Evolutionary conservation across 1,139 yeast genomes (phyloP), one percentile per base, ranked within the genome.

Genomic region (Zygosaccharomyces pseudobailii): DNA sequence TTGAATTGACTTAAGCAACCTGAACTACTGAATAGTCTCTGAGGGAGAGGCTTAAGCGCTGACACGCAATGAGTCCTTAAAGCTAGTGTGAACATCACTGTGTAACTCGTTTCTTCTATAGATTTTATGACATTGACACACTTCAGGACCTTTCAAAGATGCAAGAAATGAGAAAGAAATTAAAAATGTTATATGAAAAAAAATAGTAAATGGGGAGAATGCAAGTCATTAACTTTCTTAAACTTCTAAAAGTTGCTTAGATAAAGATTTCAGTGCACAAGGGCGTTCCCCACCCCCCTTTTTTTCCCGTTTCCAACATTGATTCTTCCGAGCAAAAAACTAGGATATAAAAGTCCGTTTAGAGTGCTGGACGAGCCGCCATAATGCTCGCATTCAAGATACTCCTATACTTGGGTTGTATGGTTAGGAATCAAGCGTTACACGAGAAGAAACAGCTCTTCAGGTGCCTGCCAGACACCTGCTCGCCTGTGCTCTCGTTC

Each of bases 381-480:
- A 6, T 24, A 24, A 24, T 24, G n/a, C n/a, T n/a, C n/a, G n/a
- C n/a, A n/a, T n/a, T n/a, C n/a, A n/a, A n/a, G n/a, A n/a, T n/a
- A n/a, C n/a, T n/a, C n/a, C n/a, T n/a, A n/a, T n/a, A n/a, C n/a
- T n/a, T n/a, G n/a, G n/a, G n/a, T n/a, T n/a, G n/a, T n/a, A n/a
- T n/a, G n/a, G n/a, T n/a, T n/a, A n/a, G n/a, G n/a, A n/a, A n/a
- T 20, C 10, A 38, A 20, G 41, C 8, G 23, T 22, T 38, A 21
- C 41, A 28, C 3, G 41, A 55, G 40, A 62, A 62, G 33, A 61
- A 60, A 40, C 66, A 62, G 41, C 55, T 52, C 62, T 62, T 59
- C 22, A 62, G 41, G 49, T 62, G 66, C 44, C 55, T 51, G 8
- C 51, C 57, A 3, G 64, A 53, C 5, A 62, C 65, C 21, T 52